phyloP scores from a whole-genome alignment of 176 grass and related monocot genomes.

The Oryza meyeriana region DNA sequence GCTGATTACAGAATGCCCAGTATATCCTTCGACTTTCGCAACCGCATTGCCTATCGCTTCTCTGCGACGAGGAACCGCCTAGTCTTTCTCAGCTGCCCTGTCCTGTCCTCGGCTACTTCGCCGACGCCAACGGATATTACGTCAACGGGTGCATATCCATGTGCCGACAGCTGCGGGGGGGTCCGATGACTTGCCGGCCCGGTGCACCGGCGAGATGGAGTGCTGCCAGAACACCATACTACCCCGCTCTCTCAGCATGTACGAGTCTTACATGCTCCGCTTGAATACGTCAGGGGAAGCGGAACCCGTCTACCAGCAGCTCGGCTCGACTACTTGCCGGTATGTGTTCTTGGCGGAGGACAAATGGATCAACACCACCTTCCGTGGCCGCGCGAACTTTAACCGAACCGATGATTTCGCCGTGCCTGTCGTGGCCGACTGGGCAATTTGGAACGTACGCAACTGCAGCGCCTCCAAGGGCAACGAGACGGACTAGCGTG shows the following conservation, averaged over 20 bases:
- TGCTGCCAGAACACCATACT: too few species aligned
- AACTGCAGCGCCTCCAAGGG: conserved; percentile 27
- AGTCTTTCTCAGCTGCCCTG: conserved; percentile 35
- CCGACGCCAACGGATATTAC: not conserved
- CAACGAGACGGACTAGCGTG: conserved; percentile 49
- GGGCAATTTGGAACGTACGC: conserved; percentile 36
- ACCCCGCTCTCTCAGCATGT: too few species aligned
- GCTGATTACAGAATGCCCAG: too few species aligned
- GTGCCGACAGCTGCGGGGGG: conserved; percentile 22
- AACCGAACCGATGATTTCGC: conserved; percentile 4
- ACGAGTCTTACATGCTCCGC: too few species aligned
- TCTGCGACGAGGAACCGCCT: conserved; percentile 34
- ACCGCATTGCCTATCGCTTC: not conserved
- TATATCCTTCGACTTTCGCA: too few species aligned
- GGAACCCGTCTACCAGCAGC: too few species aligned
- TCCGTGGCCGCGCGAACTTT: conserved; percentile 11
- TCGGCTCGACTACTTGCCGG: too few species aligned
- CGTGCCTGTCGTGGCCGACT: conserved; percentile 52
- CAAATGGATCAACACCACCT: conserved; percentile 18
- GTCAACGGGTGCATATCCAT: conserved; percentile 46
- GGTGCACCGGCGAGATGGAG: too few species aligned
- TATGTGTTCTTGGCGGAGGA: conserved; percentile 29
- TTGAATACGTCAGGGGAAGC: too few species aligned
- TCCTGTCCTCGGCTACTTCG: conserved; percentile 35
- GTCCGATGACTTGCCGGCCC: too few species aligned